Conservation (phyloP, 768 basidiomycete species). For the Gloeostereum incarnatum region DNA sequence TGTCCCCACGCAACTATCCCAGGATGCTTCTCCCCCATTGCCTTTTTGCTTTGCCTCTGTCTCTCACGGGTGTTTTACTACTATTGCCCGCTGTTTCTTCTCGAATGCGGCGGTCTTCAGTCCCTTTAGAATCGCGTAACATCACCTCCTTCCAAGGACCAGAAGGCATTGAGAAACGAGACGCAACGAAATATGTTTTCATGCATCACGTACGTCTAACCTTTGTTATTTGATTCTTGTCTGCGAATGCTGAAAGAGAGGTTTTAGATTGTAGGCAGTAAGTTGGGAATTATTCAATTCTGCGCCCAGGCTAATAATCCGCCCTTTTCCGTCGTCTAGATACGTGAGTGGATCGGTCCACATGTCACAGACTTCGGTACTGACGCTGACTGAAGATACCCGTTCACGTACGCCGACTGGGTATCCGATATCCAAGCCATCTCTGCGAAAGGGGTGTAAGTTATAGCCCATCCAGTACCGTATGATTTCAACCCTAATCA, state of each 20-base stretch:
- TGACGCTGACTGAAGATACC: constrained; percentile 18
- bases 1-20: too few species aligned
- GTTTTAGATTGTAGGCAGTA: constrained; percentile 36
- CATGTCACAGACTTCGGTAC: neutral
- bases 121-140: too few species aligned
- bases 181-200: constrained; percentile 32
- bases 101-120: too few species aligned
- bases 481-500: too few species aligned
- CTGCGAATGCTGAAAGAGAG: neutral
- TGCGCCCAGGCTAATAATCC: neutral
- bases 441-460: constrained; percentile 31
- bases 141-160: too few species aligned
- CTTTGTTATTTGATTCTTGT: neutral
- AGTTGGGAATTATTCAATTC: constrained; percentile 11
- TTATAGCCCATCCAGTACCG: too few species aligned
- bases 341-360: constrained; percentile 22
- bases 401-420: constrained; percentile 30
- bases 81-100: too few species aligned
- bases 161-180: neutral
- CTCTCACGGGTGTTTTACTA: too few species aligned
- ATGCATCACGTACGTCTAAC: constrained; percentile 36
- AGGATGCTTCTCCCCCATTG: too few species aligned
- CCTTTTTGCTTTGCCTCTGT: too few species aligned
- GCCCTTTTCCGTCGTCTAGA: constrained; percentile 17
- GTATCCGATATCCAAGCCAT: constrained; percentile 30